A percentile compares a stretch with the other conserved stretches of the same genome.
phyloP scores from a whole-genome alignment of 192 early-diverging fungal genomes.

The Phlyctochytrium planicorne region DNA sequence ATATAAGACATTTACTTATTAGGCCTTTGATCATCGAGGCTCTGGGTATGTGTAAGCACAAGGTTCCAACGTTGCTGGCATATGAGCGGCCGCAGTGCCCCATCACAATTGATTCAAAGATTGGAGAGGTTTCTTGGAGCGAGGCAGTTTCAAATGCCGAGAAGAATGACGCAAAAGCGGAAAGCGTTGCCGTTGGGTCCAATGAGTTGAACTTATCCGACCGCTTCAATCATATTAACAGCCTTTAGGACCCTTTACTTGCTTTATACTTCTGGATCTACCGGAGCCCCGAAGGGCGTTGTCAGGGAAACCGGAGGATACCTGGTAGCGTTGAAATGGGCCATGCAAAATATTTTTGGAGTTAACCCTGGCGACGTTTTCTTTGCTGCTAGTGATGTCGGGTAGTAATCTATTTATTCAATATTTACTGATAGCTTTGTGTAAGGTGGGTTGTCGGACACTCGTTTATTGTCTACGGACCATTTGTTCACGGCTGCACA shows the following conservation, averaged over 20 bases:
- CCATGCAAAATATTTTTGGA: constrained; percentile 72
- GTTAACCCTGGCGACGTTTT: constrained; percentile 72
- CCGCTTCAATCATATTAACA: neutral
- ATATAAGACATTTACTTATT: neutral
- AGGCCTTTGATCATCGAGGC: constrained; percentile 70
- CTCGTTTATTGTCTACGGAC: constrained; percentile 79
- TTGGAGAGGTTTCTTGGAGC: constrained; percentile 59
- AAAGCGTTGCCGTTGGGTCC: constrained; percentile 59
- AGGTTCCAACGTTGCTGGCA: constrained; percentile 52
- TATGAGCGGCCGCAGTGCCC: constrained; percentile 67
- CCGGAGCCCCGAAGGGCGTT: constrained; percentile 77
- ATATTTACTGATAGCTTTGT: no score
- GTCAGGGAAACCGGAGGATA: constrained; percentile 63
- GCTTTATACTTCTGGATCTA: constrained; percentile 57
- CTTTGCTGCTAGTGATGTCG: constrained; percentile 82
- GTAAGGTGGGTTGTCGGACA: constrained; percentile 83
- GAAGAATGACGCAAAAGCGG: constrained; percentile 16
- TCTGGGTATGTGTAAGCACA: constrained; percentile 49
- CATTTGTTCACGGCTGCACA: constrained; percentile 71
- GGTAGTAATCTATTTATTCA: constrained; percentile 27
- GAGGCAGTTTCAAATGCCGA: constrained; percentile 47
- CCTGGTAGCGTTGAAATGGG: constrained; percentile 67
- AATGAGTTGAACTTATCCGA: constrained; percentile 38
- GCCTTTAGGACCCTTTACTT: constrained; percentile 75
- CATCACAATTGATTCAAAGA: constrained; percentile 40